Conservation (phyloP, 768 basidiomycete species). For the Panus rudis region DNA sequence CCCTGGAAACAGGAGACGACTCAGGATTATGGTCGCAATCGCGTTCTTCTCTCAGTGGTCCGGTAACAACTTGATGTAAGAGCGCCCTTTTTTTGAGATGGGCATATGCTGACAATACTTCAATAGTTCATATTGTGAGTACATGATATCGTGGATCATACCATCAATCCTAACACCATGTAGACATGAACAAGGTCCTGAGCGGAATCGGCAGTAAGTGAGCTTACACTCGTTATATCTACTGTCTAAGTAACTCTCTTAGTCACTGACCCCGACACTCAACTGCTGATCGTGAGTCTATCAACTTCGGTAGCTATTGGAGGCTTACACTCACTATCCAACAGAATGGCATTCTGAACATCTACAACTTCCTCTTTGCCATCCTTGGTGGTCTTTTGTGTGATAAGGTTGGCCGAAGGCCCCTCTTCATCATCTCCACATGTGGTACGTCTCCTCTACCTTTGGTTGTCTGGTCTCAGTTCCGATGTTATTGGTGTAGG, state of each 20-base stretch:
- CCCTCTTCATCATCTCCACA: slow-evolving; percentile 42
- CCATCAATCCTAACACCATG: neutral
- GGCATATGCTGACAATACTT: neutral
- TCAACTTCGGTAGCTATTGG: neutral
- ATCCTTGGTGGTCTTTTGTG: slow-evolving; percentile 40
- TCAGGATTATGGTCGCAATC: slow-evolving; percentile 50
- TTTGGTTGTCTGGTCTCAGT: neutral
- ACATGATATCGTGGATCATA: neutral
- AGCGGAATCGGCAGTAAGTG: slow-evolving; percentile 38
- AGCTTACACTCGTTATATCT: neutral
- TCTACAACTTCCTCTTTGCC: slow-evolving; percentile 52
- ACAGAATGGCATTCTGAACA: slow-evolving; percentile 47
- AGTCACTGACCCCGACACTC: slow-evolving; percentile 39
- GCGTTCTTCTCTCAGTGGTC: slow-evolving; percentile 63
- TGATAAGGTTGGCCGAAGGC: slow-evolving; percentile 43
- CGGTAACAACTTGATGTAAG: slow-evolving; percentile 47
- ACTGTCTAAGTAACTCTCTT: neutral
- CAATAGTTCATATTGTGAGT: slow-evolving; percentile 23
- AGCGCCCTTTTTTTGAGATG: neutral
- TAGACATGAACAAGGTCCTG: slow-evolving; percentile 48
- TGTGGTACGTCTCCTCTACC: slow-evolving; percentile 24
- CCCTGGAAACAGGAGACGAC: slow-evolving; percentile 45
- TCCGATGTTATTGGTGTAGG: slow-evolving; percentile 21
- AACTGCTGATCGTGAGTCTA: slow-evolving; percentile 32
- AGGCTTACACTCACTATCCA: neutral